These are phyloP conservation scores for Plasmopara viticola DNA, from an alignment of 352 stramenopile species.

Conservation along the genomic window DNA sequence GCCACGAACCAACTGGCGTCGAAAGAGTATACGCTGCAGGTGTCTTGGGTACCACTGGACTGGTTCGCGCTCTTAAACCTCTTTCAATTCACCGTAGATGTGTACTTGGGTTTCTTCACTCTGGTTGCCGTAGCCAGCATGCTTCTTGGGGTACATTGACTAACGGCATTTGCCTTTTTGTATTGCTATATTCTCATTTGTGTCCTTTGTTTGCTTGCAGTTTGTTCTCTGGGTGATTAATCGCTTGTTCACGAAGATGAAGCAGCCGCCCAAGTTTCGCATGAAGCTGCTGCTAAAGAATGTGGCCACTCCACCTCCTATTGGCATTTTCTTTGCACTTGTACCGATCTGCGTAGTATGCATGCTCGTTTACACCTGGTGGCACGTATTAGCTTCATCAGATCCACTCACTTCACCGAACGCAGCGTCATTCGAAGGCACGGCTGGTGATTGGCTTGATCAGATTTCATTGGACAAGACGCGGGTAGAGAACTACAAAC, in stretches of 20 bases:
- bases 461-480: constrained; percentile 76
- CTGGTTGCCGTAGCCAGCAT: constrained; percentile 86
- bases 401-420: constrained; percentile 44
- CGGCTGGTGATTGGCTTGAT: constrained; percentile 84
- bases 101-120: constrained; percentile 94
- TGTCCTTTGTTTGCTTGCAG: constrained; percentile 13
- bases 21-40: constrained; percentile 77
- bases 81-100: constrained; percentile 92
- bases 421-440: constrained; percentile 74
- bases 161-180: background rate
- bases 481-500: constrained; percentile 78
- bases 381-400: constrained; percentile 50
- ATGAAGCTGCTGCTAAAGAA: constrained; percentile 88
- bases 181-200: background rate
- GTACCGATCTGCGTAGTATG: constrained; percentile 51
- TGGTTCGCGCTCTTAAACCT: constrained; percentile 95
- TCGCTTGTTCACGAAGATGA: constrained; percentile 92
- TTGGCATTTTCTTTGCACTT: constrained; percentile 68
- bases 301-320: constrained; percentile 73
- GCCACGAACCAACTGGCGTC: constrained; percentile 59
- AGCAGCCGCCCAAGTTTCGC: constrained; percentile 91
- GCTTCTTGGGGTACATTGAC: constrained; percentile 66
- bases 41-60: constrained; percentile 84
- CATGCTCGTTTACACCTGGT: constrained; percentile 79
- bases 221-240: constrained; percentile 92